A percentile compares a stretch with the other conserved stretches of the same genome.
phyloP scores from a whole-genome alignment of 805 yeast genomes.

The Jamesozyma lodderae region DNA sequence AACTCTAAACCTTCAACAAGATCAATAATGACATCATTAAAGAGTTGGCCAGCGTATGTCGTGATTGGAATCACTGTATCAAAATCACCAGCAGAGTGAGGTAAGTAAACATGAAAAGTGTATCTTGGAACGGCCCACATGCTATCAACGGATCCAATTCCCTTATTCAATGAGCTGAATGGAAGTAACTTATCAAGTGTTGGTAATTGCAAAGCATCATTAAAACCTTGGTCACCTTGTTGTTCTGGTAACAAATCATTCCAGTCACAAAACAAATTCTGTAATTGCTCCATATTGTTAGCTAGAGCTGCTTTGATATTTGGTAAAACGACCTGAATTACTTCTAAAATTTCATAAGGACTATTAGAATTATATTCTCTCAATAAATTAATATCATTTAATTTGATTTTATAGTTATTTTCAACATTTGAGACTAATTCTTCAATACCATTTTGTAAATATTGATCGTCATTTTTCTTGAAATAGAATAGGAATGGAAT shows the following conservation, averaged over 20 bases:
- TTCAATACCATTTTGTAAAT: slow-evolving; percentile 30
- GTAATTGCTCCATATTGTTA: slow-evolving; percentile 35
- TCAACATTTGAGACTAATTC: slow-evolving; percentile 41
- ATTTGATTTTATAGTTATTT: slow-evolving; percentile 14
- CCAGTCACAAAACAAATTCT: slow-evolving; percentile 34
- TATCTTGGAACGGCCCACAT: slow-evolving; percentile 61
- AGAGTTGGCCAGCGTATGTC: slow-evolving; percentile 47
- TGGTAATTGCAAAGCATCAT: slow-evolving; percentile 31
- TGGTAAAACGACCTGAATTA: slow-evolving; percentile 44
- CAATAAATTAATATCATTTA: slow-evolving; percentile 16
- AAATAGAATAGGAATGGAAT: slow-evolving; percentile 55
- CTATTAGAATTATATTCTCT: slow-evolving; percentile 20
- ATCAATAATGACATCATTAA: slow-evolving; percentile 71
- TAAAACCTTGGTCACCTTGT: slow-evolving; percentile 27
- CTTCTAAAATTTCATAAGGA: slow-evolving; percentile 45
- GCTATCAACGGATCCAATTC: slow-evolving; percentile 48
- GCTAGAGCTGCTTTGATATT: slow-evolving; percentile 36
- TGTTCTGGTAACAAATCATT: slow-evolving; percentile 28
- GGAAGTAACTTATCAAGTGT: slow-evolving; percentile 29
- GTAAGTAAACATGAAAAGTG: slow-evolving; percentile 51
- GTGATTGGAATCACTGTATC: slow-evolving; percentile 56
- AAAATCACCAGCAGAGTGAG: slow-evolving; percentile 41
- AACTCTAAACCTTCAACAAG: slow-evolving; percentile 73
- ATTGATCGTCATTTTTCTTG: slow-evolving; percentile 24
- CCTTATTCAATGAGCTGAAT: slow-evolving; percentile 28